Evolutionary conservation across 2,329 filamentous ascomycete genomes (phyloP).

Genomic region (Lasiodiplodia citricola): DNA sequence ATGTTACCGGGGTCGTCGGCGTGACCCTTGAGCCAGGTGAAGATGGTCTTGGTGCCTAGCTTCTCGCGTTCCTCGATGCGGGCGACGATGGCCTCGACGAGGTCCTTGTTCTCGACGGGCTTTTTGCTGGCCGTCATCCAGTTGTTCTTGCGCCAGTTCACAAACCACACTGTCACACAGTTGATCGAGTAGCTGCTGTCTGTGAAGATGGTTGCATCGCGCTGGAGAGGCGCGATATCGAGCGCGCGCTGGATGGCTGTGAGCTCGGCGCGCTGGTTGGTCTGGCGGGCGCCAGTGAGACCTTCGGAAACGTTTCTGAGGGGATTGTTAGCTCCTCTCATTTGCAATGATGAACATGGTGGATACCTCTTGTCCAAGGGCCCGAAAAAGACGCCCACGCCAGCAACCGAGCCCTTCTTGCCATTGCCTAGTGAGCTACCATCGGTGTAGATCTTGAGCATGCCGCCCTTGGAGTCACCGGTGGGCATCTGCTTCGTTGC

Average conservation of each 20-base stretch:
- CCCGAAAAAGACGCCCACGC: slow-evolving; percentile 70
- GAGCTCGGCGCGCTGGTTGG: slow-evolving; percentile 93
- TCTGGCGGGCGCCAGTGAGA: slow-evolving; percentile 75
- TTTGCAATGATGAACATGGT: slow-evolving; percentile 17
- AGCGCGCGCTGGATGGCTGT: slow-evolving; percentile 85
- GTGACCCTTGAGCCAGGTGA: slow-evolving; percentile 93
- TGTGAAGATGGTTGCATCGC: slow-evolving; percentile 77
- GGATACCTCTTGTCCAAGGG: slow-evolving; percentile 61
- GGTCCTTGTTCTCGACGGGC: slow-evolving; percentile 83
- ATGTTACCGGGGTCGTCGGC: slow-evolving; percentile 73
- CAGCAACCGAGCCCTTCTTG: slow-evolving; percentile 58
- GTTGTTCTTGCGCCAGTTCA: slow-evolving; percentile 73
- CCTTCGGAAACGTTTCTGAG: slow-evolving; percentile 75
- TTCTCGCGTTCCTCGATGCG: slow-evolving; percentile 72
- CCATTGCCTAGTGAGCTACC: slow-evolving; percentile 67
- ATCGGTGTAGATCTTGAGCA: slow-evolving; percentile 68
- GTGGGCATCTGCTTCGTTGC: slow-evolving; percentile 54
- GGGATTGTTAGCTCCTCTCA: background rate
- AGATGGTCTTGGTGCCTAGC: slow-evolving; percentile 65
- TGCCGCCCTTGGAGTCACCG: slow-evolving; percentile 51
- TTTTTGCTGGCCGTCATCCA: slow-evolving; percentile 78
- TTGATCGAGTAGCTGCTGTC: slow-evolving; percentile 92
- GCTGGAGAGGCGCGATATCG: slow-evolving; percentile 71
- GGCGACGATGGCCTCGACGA: slow-evolving; percentile 74
- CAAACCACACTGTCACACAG: slow-evolving; percentile 84